Percentiles rank a stretch among this genome's conserved stretches.
Evolutionary conservation across 140 eudicot genomes (phyloP).

Genomic region (Stevia rebaudiana): DNA sequence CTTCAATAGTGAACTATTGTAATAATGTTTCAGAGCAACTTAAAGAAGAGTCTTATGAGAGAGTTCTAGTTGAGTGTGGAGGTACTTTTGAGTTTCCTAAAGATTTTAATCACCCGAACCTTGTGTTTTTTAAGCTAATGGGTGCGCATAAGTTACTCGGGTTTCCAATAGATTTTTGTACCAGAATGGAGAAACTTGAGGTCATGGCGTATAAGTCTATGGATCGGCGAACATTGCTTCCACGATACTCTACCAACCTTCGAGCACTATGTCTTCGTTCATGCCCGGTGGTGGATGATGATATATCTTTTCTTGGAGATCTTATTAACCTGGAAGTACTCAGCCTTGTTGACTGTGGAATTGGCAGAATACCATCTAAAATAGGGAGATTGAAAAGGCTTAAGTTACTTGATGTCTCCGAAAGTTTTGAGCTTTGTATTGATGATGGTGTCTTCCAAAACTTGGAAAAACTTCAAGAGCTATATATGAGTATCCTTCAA

Average conservation of each 20-base stretch:
- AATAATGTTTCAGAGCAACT: neutral
- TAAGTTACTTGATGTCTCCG: neutral
- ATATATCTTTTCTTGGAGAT: neutral
- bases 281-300: neutral
- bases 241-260: neutral
- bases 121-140: neutral
- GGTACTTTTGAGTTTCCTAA: neutral
- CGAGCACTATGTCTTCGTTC: neutral
- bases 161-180: neutral
- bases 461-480: neutral
- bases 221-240: neutral
- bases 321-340: neutral
- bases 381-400: neutral
- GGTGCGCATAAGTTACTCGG: neutral
- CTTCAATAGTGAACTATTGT: conserved; percentile 6
- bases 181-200: neutral
- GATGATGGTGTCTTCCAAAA: neutral
- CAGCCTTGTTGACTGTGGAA: neutral
- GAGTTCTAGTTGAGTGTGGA: neutral
- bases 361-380: neutral
- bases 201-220: neutral
- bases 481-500: neutral
- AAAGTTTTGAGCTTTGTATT: neutral
- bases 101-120: neutral
- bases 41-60: neutral